Base-by-base conservation (phyloP, 495 filamentous ascomycete species). In the Penicillium subrubescens region DNA sequence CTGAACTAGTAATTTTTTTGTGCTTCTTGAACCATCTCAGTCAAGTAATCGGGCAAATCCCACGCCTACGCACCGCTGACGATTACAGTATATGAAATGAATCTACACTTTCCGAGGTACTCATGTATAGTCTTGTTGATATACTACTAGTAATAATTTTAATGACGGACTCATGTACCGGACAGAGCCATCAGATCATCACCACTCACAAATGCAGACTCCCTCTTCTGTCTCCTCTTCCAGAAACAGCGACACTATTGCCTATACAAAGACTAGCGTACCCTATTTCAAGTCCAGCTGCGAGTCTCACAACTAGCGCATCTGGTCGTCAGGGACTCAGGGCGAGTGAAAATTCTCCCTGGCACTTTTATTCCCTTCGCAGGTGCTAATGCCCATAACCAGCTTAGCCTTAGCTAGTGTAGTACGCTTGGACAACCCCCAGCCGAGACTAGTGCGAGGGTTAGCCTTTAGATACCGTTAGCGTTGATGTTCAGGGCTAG, bases 241-340 rank as follows among this genome's bases (percentile, higher is more conserved):
- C 43, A 35, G 19, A 31, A 31, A 41, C 58, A 39, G 48, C 33
- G 15, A 23, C n/a, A 33, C 19, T 52, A 60, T 52, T 39, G 34
- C 19, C 17, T 23, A 8, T 58, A 29, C 15, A 37, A 34, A 17
- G 50, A 60, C 19, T 60, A 60, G 46, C 21, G 31, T 5, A 17
- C 14, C 15, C 14, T 5, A 31, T 56, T 56, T 21, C 33, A 15
- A 53, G 44, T 41, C 48, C 57, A 44, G 63, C 62, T 62, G 60
- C 53, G 43, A 56, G 53, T 51, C 53, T 64, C 56, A 59, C 48
- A 53, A 64, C 25, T 54, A 67, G 61, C 17, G 64, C 59, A 48
- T 56, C 62, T 50, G 60, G 59, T 59, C 46, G 50, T 52, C 65
- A 59, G 59, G 41, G 33, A n/a, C n/a, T n/a, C n/a, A n/a, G n/a